A percentile compares a stretch with the other conserved stretches of the same genome.
phyloP scores from a whole-genome alignment of 2,329 filamentous ascomycete species.

The Paecilomyces fulvus region DNA sequence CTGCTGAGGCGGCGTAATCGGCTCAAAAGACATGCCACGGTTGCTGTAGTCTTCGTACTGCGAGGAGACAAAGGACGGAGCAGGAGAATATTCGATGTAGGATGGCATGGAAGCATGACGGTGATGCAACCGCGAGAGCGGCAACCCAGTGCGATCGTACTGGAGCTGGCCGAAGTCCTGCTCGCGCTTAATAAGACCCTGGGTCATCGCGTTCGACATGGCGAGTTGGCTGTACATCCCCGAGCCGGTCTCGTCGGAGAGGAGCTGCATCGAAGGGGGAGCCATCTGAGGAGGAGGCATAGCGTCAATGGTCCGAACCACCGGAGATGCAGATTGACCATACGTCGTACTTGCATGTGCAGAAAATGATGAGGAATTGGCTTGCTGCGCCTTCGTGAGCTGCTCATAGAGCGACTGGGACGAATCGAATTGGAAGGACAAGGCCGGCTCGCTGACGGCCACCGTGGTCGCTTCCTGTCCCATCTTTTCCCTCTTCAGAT shows the following conservation, averaged over 20 bases:
- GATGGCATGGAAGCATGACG: slow-evolving; percentile 98
- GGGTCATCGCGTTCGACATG: slow-evolving; percentile 59
- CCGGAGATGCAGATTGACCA: slow-evolving; percentile 73
- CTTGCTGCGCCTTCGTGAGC: slow-evolving; percentile 97
- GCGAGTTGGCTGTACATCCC: slow-evolving; percentile 65
- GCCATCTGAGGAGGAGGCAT: slow-evolving; percentile 92
- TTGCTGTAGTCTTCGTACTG: slow-evolving; percentile 98
- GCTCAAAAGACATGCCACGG: slow-evolving; percentile 91
- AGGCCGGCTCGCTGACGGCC: slow-evolving; percentile 89
- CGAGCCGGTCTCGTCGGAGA: slow-evolving; percentile 57
- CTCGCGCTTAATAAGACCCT: slow-evolving; percentile 77
- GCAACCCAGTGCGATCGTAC: slow-evolving; percentile 87
- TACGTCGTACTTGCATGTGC: slow-evolving; percentile 60
- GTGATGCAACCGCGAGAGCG: slow-evolving; percentile 74
- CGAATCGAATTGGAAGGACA: slow-evolving; percentile 98
- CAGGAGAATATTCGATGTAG: slow-evolving; percentile 96
- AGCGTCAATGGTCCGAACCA: slow-evolving; percentile 75
- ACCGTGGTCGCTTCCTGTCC: slow-evolving; percentile 94
- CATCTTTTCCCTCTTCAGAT: slow-evolving; percentile 99
- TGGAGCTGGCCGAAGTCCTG: slow-evolving; percentile 72
- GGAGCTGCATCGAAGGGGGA: slow-evolving; percentile 49
- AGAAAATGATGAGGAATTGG: slow-evolving; percentile 93
- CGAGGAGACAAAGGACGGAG: slow-evolving; percentile 96
- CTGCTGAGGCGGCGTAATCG: slow-evolving; percentile 91
- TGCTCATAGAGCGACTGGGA: slow-evolving; percentile 99